phyloP scores from a whole-genome alignment of 2,329 filamentous ascomycete genomes.

The Aspergillus carbonarius region DNA sequence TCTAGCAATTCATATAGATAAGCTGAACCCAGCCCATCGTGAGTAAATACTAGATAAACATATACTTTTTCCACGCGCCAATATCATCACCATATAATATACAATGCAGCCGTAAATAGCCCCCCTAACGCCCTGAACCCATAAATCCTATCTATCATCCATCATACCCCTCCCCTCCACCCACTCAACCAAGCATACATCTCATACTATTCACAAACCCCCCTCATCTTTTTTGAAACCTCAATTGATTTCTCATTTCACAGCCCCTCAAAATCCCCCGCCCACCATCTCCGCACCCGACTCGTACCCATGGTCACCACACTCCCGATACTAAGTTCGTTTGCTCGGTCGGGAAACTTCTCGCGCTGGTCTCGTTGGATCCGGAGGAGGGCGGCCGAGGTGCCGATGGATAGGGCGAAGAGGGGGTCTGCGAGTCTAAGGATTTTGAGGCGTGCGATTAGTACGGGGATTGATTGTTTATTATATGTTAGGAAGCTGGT shows the following conservation, averaged over 20 bases:
- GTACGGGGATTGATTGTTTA: background rate
- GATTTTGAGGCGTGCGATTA: background rate
- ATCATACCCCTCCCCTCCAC: no score
- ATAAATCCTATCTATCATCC: no score
- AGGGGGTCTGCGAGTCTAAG: conserved; percentile 53
- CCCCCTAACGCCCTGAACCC: no score
- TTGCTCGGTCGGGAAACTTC: conserved; percentile 40
- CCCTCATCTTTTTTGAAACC: no score
- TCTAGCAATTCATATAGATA: no score
- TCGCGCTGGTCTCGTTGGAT: conserved; percentile 56
- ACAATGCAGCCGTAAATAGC: no score
- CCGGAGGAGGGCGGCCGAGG: conserved; percentile 53
- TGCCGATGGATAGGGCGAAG: conserved; percentile 53
- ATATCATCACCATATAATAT: no score
- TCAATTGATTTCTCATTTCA: conserved; percentile 19
- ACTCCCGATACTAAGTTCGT: conserved; percentile 32
- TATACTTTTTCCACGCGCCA: no score
- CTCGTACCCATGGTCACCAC: conserved; percentile 31
- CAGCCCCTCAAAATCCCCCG: conserved; percentile 37
- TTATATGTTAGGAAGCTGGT: background rate
- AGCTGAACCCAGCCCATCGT: no score
- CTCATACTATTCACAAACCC: no score
- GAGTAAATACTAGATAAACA: no score
- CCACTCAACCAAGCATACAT: no score
- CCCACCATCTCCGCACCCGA: conserved; percentile 42